These are phyloP conservation scores for Pyrenochaeta sp. DNA, from an alignment of 2,329 filamentous ascomycete species.

Conservation along the genomic window DNA sequence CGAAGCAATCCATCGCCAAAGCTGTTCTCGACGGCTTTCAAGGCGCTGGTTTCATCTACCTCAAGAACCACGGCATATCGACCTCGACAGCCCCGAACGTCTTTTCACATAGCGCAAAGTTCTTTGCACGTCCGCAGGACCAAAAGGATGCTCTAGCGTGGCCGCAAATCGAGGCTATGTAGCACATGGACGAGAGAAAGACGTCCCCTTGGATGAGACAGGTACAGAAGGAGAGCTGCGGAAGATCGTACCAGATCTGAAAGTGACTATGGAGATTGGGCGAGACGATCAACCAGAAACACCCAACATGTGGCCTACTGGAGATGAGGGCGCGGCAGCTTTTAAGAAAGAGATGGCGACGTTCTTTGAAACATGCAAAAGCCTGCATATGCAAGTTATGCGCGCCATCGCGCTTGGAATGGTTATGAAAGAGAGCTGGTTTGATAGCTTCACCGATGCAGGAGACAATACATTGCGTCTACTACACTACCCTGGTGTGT, in stretches of 20 bases:
- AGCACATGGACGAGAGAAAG: constrained; percentile 55
- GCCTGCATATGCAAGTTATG: constrained; percentile 81
- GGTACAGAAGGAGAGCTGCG: constrained; percentile 48
- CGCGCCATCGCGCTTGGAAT: constrained; percentile 82
- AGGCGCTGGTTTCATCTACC: constrained; percentile 87
- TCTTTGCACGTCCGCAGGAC: constrained; percentile 49
- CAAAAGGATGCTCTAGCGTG: constrained; percentile 51
- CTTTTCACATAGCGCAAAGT: constrained; percentile 61
- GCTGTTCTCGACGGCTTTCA: constrained; percentile 83
- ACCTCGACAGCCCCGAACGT: constrained; percentile 65
- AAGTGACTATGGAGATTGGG: constrained; percentile 70
- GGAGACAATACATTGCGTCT: constrained; percentile 67
- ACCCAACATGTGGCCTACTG: constrained; percentile 80
- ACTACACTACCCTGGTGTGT: constrained; percentile 78
- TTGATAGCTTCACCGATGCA: constrained; percentile 74
- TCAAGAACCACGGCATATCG: constrained; percentile 79
- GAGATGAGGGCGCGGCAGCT: constrained; percentile 61
- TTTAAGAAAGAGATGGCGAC: constrained; percentile 77
- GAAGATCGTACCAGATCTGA: constrained; percentile 53
- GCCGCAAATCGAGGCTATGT: constrained; percentile 60
- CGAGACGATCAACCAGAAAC: constrained; percentile 66
- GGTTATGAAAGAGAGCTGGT: constrained; percentile 74
- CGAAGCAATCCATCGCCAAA: constrained; percentile 72
- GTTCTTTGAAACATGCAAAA: constrained; percentile 80
- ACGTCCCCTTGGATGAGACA: constrained; percentile 46